Percentiles rank a stretch among this genome's conserved stretches.
These are phyloP conservation scores for Cyclaneusma minus DNA, from an alignment of 2,329 filamentous ascomycete species.

Conservation along the genomic window DNA sequence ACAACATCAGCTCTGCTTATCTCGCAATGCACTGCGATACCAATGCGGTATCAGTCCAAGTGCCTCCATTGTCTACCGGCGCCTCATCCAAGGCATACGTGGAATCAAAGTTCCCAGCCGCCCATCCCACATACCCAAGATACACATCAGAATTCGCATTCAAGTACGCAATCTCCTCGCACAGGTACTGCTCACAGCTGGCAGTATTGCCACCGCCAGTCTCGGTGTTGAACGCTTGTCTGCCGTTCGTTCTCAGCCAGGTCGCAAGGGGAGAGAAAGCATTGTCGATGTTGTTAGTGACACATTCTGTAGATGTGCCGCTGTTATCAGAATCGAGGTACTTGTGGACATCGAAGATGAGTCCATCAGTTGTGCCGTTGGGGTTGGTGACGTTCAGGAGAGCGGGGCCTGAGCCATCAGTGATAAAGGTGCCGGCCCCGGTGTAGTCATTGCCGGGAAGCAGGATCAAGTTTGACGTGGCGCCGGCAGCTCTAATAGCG, in stretches of 20 bases:
- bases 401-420: conserved; percentile 32
- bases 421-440: conserved; percentile 30
- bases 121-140: conserved; percentile 22
- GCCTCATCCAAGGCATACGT: conserved; percentile 12
- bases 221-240: conserved; percentile 35
- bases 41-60: conserved; percentile 10
- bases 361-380: conserved; percentile 36
- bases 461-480: conserved; percentile 45
- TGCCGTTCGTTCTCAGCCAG: conserved; percentile 29
- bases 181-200: conserved; percentile 19
- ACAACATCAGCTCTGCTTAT: too few species aligned
- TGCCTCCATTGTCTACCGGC: conserved; percentile 9
- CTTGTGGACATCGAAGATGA: conserved; percentile 46
- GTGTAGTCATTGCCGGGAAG: conserved; percentile 47
- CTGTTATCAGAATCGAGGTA: conserved; percentile 43
- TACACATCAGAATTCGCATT: conserved; percentile 22
- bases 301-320: conserved; percentile 34
- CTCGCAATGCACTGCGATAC: conserved; percentile 11
- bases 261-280: conserved; percentile 30
- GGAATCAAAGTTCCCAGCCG: conserved; percentile 18
- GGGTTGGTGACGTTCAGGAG: conserved; percentile 39
- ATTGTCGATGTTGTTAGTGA: conserved; percentile 31
- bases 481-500: conserved; percentile 49
- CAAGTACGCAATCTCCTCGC: conserved; percentile 17
- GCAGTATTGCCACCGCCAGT: conserved; percentile 26